phyloP scores from a whole-genome alignment of 75 land plant species.

The Sequoia sempervirens region DNA sequence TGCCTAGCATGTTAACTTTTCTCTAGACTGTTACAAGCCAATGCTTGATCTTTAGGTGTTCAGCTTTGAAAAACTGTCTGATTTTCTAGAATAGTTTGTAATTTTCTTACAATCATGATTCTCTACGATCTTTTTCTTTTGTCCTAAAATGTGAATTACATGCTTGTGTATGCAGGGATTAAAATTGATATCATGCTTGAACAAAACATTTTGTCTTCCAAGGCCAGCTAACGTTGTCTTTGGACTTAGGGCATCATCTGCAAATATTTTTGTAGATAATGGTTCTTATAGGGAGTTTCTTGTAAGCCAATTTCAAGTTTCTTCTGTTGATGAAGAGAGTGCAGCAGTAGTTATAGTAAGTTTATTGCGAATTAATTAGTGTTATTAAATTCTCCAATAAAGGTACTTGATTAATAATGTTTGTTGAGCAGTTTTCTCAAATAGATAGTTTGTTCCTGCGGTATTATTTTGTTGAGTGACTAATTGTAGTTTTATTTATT shows the following conservation, averaged over 20 bases:
- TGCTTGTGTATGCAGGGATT: background rate
- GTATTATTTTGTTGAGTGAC: background rate
- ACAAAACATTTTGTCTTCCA: slow-evolving; percentile 16
- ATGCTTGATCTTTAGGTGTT: no score
- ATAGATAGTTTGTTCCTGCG: background rate
- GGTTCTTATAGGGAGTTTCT: slow-evolving; percentile 31
- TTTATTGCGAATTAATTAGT: background rate
- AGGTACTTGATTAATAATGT: background rate
- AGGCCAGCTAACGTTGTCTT: slow-evolving; percentile 17
- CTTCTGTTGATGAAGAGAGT: slow-evolving; percentile 28
- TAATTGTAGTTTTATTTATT: background rate
- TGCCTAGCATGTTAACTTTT: no score
- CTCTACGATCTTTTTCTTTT: background rate
- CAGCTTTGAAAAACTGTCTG: no score
- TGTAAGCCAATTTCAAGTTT: slow-evolving; percentile 13
- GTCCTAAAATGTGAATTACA: background rate
- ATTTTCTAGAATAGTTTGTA: no score
- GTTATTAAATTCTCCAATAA: background rate
- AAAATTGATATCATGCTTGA: background rate
- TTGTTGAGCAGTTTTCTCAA: background rate
- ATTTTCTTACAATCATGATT: no score
- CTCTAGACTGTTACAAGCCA: no score
- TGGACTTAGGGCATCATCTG: slow-evolving; percentile 19
- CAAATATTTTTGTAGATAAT: slow-evolving; percentile 35
- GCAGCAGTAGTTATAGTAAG: slow-evolving; percentile 30